Evolutionary conservation across 208 protist species (phyloP).

Genomic region (Strigomonas oncopelti): DNA sequence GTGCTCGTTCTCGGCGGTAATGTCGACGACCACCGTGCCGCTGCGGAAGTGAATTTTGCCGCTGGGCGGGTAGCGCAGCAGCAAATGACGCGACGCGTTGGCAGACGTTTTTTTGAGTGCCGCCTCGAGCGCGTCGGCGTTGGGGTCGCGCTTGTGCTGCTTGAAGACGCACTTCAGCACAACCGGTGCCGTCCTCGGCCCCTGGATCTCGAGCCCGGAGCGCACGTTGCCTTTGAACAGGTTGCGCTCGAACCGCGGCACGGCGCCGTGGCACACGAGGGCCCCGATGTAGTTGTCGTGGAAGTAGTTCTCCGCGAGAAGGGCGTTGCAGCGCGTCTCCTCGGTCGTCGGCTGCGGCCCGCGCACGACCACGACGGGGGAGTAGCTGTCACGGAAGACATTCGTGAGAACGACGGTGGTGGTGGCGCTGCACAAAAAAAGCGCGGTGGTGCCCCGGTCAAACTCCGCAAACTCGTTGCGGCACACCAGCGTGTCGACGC

Average conservation of each 20-base stretch:
- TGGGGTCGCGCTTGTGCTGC: slow-evolving; percentile 19
- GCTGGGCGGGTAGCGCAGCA: slow-evolving; percentile 20
- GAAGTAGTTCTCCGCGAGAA: slow-evolving; percentile 51
- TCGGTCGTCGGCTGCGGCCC: slow-evolving; percentile 11
- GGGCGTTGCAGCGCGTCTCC: slow-evolving; percentile 6
- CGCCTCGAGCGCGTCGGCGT: not conserved
- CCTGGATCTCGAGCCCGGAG: slow-evolving; percentile 66
- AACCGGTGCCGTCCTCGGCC: slow-evolving; percentile 35
- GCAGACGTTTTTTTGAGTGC: not conserved
- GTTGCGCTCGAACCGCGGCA: slow-evolving; percentile 53
- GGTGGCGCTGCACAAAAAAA: slow-evolving; percentile 37
- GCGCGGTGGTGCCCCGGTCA: slow-evolving; percentile 28
- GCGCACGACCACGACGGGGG: slow-evolving; percentile 48
- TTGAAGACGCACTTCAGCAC: slow-evolving; percentile 63
- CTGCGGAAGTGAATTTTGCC: slow-evolving; percentile 30
- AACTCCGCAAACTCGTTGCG: slow-evolving; percentile 62
- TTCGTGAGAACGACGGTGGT: slow-evolving; percentile 38
- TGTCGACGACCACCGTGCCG: slow-evolving; percentile 24
- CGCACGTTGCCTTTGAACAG: slow-evolving; percentile 70
- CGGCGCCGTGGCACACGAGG: slow-evolving; percentile 57
- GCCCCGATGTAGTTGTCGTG: slow-evolving; percentile 70
- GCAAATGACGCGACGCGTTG: not conserved
- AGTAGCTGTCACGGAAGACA: slow-evolving; percentile 54
- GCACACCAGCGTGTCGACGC: slow-evolving; percentile 31
- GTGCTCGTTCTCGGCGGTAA: slow-evolving; percentile 39